Percentiles rank a stretch among this genome's conserved stretches.
These are phyloP conservation scores for Trichophyton equinum DNA, from an alignment of 2,329 filamentous ascomycete genomes.

Conservation along the genomic window DNA sequence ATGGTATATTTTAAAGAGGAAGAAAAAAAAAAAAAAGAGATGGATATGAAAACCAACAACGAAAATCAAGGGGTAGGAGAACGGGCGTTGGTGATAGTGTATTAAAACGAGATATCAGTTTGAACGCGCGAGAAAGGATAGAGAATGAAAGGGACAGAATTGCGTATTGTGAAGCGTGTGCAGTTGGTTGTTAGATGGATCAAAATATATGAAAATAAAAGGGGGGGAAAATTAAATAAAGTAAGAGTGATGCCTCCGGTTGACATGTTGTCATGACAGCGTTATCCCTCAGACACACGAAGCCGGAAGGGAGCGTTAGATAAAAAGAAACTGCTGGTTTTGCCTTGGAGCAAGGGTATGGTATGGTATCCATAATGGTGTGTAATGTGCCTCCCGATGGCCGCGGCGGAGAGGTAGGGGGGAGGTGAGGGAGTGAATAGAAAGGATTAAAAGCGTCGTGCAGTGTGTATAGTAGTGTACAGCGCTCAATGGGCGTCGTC, in stretches of 20 bases:
- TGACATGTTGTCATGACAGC: background rate
- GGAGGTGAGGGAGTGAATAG: background rate
- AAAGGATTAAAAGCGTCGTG: background rate
- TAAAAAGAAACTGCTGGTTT: background rate
- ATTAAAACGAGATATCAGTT: slow-evolving; percentile 1
- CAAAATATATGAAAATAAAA: background rate
- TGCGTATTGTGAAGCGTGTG: background rate
- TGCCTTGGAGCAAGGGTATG: background rate
- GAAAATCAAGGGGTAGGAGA: background rate
- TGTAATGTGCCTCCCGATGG: background rate
- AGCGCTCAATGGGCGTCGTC: background rate
- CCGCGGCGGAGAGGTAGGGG: background rate
- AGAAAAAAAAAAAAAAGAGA: background rate
- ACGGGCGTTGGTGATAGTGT: background rate
- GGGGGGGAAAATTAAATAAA: no score
- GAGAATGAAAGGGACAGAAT: background rate
- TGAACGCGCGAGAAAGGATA: background rate
- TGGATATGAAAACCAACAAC: no score
- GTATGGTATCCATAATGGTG: background rate
- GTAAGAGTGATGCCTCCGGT: background rate
- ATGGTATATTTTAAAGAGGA: no score
- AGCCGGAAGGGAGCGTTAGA: background rate
- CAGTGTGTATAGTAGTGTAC: background rate
- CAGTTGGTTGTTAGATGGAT: no score
- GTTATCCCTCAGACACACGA: background rate